Evolutionary conservation across 345 rosid genomes (phyloP), one percentile per base, ranked within the genome.

Genomic region (Ceriops zippeliana): DNA sequence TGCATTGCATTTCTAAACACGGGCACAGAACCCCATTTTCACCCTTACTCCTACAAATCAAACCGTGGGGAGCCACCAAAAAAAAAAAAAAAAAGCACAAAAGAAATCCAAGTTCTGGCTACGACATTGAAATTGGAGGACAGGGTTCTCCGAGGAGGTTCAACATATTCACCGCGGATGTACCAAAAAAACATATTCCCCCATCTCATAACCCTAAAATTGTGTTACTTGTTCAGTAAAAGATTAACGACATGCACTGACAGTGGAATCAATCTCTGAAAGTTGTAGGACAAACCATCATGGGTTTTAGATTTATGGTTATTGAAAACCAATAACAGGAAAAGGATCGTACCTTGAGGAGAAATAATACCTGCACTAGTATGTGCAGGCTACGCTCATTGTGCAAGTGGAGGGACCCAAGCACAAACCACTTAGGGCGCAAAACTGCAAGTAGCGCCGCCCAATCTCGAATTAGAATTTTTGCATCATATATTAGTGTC

Each of bases 371-470:
- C 73, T 77, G 87, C 95, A 87, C 88, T 82, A 82, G 76, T 26
- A 59, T 82, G 86, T 79, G 92, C 87, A 85, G 72, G 75, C 78
- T 73, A 73, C 52, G 82, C 78, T 76, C 81, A 83, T 80, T 73
- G 71, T 86, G 81, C 82, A 78, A 74, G 62, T 73, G 70, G 73
- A 70, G 81, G 97, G 83, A 69, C 90, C 91, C 89, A 71, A 63
- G 78, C 52, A 47, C 58, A 72, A 51, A 51, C 88, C 93, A 92
- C 83, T 85, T 42, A 65, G 88, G 87, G 81, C 62, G 86, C 95
- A 83, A 62, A 83, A 72, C 61, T 76, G 77, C 80, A 78, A 76
- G 78, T 80, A 75, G 85, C 79, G 79, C 79, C 77, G 72, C 71
- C 74, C 69, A 71, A 71, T 77, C 66, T 75, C 56, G 60, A 72